phyloP scores from a whole-genome alignment of 768 basidiomycete genomes.

The Podaxis sp. region DNA sequence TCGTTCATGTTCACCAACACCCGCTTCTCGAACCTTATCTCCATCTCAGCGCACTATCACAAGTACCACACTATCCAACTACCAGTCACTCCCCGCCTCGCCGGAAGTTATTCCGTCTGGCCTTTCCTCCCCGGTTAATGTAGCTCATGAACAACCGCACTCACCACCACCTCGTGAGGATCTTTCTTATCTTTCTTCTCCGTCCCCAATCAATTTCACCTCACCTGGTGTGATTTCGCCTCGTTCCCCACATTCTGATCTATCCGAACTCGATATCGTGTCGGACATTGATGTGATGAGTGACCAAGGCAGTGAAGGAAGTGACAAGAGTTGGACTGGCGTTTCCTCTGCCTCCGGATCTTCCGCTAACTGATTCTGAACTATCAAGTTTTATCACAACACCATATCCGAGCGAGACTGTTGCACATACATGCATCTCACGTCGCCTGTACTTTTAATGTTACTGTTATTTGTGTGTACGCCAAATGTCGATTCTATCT shows the following conservation, averaged over 20 bases:
- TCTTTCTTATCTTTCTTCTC: conserved; percentile 2
- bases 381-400: background rate
- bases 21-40: background rate
- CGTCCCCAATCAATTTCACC: conserved; percentile 9
- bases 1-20: background rate
- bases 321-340: conserved; percentile 7
- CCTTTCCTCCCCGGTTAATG: conserved; percentile 1
- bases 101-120: background rate
- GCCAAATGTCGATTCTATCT: background rate
- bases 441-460: conserved; percentile 2
- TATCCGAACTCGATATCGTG: conserved; percentile 7
- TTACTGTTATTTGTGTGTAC: background rate
- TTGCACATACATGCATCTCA: background rate
- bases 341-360: conserved; percentile 4
- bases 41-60: conserved; percentile 1
- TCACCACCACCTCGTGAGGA: background rate
- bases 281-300: conserved; percentile 10
- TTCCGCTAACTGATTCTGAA: background rate
- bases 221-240: conserved; percentile 8
- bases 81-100: conserved; percentile 5
- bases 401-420: background rate
- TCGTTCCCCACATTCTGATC: conserved; percentile 8
- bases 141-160: background rate
- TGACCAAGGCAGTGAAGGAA: conserved; percentile 8
- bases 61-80: background rate